Evolutionary conservation across 129 eudicot genomes (phyloP), one percentile per base, ranked within the genome.

Genomic region (Tagetes erecta): DNA sequence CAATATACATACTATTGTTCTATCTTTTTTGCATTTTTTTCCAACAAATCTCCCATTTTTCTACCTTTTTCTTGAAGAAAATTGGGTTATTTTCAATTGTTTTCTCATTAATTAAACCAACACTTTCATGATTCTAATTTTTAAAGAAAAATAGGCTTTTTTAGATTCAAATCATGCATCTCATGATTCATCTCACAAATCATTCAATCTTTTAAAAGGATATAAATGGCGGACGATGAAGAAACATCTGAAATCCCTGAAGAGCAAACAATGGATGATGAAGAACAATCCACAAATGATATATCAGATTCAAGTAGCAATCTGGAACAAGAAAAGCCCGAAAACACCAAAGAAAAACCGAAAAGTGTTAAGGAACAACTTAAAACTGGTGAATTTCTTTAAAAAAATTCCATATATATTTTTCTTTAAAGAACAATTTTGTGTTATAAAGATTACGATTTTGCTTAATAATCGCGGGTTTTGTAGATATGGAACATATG

Each of bases 401-500:
- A 70, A 3, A 46, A 37, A 60, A 6, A 47, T 39, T 10, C 3
- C 39, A 11, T 27, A 20, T 20, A 20, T 20, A 20, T 47, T 38
- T 76, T 77, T 3, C 4, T 11, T 35, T 30, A 10, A 38, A 47
- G 37, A 58, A 51, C 34, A 13, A 36, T 11, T 8, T 41, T 52
- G 59, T 6, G 8, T 52, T 27, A 50, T 0, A 33, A 36, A 64
- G 39, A 13, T 78, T 63, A 4, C 52, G 3, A 47, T 11, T 10
- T 10, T 11, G 3, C 11, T 11, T 47, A 11, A 47, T 8, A 51
- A 51, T 3, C 3, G 3, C 4, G 40, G 39, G 68, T 79, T 64
- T 36, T 83, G 51, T 72, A 92, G 96, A 92, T 70, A 6, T 85
- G 58, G 93, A 89, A 8, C 70, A 87, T 81, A 81, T 92, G 93